Evolutionary conservation across 169 alveolate genomes (phyloP).

Genomic region (Eimeria brunetti): DNA sequence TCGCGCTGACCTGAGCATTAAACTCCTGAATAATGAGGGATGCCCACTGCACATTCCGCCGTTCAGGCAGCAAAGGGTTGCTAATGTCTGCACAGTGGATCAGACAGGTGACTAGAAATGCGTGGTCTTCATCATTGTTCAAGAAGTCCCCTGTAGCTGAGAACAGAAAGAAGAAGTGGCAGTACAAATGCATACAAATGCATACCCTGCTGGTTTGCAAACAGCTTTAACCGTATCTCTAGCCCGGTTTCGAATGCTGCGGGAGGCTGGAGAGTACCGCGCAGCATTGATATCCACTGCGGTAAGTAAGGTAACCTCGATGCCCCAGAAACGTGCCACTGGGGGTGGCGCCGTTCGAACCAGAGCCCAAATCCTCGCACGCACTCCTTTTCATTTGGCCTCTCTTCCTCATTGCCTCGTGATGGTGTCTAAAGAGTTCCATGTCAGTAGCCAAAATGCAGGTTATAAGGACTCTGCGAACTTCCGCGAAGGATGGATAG

Average conservation of each 20-base stretch:
- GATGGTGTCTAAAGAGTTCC: slow-evolving; percentile 81
- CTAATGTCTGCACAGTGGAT: slow-evolving; percentile 83
- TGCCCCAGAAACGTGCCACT: background rate
- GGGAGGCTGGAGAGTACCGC: too few species aligned
- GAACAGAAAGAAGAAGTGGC: background rate
- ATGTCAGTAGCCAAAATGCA: slow-evolving; percentile 81
- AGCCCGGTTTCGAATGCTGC: background rate
- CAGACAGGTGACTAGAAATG: slow-evolving; percentile 67
- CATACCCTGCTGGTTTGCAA: background rate
- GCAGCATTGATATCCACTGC: background rate
- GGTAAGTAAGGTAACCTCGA: background rate
- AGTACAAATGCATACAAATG: background rate
- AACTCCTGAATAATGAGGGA: slow-evolving; percentile 80
- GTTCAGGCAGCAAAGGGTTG: slow-evolving; percentile 75
- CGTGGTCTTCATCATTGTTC: slow-evolving; percentile 73
- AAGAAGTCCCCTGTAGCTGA: slow-evolving; percentile 52
- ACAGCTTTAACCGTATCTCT: background rate
- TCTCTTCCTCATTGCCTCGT: slow-evolving; percentile 79
- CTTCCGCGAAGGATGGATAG: slow-evolving; percentile 57
- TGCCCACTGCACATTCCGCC: slow-evolving; percentile 82
- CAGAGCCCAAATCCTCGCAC: background rate
- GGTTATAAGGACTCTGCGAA: slow-evolving; percentile 63
- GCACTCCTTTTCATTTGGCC: slow-evolving; percentile 78
- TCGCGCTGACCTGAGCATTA: slow-evolving; percentile 72
- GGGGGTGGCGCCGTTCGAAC: background rate